These are phyloP conservation scores for Papiliotrema laurentii DNA, from an alignment of 1,284 basidiomycete species.

Conservation along the genomic window DNA sequence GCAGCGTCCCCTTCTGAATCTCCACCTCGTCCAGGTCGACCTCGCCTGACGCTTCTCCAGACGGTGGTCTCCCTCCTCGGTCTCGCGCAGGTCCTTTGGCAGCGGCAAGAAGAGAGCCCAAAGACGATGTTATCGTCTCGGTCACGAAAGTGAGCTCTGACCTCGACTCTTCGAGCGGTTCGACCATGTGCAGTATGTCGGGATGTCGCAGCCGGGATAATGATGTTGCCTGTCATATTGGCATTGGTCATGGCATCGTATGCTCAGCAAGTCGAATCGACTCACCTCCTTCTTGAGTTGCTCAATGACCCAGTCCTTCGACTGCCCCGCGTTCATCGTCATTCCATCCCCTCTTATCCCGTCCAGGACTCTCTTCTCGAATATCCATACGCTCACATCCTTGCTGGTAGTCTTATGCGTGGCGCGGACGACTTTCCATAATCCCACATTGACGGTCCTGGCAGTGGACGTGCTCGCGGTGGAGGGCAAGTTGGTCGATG, in stretches of 20 bases:
- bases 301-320: conserved; percentile 66
- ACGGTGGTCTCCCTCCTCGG: conserved; percentile 43
- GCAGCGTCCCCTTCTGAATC: conserved; percentile 95
- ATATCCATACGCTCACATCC: conserved; percentile 81
- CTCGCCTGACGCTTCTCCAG: conserved; percentile 65
- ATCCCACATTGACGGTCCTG: conserved; percentile 62
- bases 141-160: conserved; percentile 86
- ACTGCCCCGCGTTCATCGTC: conserved; percentile 48
- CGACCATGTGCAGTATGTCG: conserved; percentile 95
- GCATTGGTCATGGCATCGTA: neutral
- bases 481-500: conserved; percentile 44
- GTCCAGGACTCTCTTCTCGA: conserved; percentile 74
- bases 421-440: conserved; percentile 80
- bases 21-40: conserved; percentile 59
- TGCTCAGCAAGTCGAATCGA: neutral
- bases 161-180: conserved; percentile 92
- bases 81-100: conserved; percentile 52
- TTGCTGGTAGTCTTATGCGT: conserved; percentile 82
- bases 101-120: conserved; percentile 51
- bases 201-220: conserved; percentile 85
- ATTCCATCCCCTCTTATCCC: conserved; percentile 61
- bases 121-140: conserved; percentile 70
- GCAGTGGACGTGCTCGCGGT: conserved; percentile 46
- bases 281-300: conserved; percentile 81
- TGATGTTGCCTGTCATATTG: conserved; percentile 67